Conservation (phyloP, 805 yeast species). For the Zygoascus tannicola region DNA sequence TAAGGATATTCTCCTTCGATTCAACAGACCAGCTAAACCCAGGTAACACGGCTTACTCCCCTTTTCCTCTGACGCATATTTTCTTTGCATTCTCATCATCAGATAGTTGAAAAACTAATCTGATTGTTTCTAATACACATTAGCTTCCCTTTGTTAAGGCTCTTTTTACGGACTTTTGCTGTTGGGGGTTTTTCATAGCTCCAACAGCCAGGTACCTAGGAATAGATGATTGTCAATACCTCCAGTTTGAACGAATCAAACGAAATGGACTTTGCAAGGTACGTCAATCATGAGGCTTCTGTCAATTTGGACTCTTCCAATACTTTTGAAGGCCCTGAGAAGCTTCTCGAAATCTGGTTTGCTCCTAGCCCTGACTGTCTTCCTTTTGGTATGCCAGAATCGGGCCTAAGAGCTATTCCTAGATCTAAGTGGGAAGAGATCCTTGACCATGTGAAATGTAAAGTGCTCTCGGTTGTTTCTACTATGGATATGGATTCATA, state of each 20-base stretch:
- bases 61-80: not conserved
- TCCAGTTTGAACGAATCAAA: not conserved
- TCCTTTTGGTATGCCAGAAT: slow-evolving; percentile 30
- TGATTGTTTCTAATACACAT: slow-evolving; percentile 5
- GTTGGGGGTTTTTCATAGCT: not conserved
- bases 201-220: not conserved
- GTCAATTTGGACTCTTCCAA: slow-evolving; percentile 74
- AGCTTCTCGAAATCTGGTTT: slow-evolving; percentile 84
- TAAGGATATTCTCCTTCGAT: slow-evolving; percentile 29
- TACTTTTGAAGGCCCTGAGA: slow-evolving; percentile 97
- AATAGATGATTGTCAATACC: slow-evolving; percentile 10
- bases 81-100: not conserved
- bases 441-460: slow-evolving; percentile 78
- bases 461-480: slow-evolving; percentile 70
- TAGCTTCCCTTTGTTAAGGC: not conserved
- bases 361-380: slow-evolving; percentile 40
- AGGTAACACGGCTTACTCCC: slow-evolving; percentile 24
- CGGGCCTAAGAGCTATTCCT: slow-evolving; percentile 52
- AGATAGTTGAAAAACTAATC: not conserved
- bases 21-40: slow-evolving; percentile 30
- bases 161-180: not conserved
- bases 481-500: slow-evolving; percentile 67
- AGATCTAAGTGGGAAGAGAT: slow-evolving; percentile 59
- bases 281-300: slow-evolving; percentile 72
- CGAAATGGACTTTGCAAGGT: slow-evolving; percentile 20